Evolutionary conservation across 2,329 filamentous ascomycete species (phyloP).

Genomic region (Boeremia lycopersici): DNA sequence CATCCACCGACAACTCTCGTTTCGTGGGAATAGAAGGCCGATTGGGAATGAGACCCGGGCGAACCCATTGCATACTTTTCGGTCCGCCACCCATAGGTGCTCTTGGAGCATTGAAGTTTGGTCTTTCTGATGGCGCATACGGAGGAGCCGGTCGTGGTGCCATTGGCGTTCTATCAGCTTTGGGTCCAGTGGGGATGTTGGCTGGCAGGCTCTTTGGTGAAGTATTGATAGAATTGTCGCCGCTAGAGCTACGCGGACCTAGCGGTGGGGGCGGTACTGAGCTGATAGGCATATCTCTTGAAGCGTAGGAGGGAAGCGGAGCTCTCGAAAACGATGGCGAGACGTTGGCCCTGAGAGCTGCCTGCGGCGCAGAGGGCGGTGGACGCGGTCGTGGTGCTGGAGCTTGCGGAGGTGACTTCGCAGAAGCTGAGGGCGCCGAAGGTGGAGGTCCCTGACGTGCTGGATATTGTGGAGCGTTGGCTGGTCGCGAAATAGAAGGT

Average conservation of each 20-base stretch:
- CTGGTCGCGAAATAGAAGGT: slow-evolving; percentile 3
- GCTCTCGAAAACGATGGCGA: slow-evolving; percentile 43
- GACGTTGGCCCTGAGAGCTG: slow-evolving; percentile 36
- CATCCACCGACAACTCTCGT: slow-evolving; percentile 52
- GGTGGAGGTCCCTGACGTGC: slow-evolving; percentile 16
- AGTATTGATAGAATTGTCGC: slow-evolving; percentile 35
- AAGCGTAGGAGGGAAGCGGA: slow-evolving; percentile 30
- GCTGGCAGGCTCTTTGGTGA: slow-evolving; percentile 45
- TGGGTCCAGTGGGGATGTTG: slow-evolving; percentile 50
- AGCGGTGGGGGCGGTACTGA: slow-evolving; percentile 27
- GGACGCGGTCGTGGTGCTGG: slow-evolving; percentile 35
- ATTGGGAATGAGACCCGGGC: slow-evolving; percentile 46
- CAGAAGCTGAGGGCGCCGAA: slow-evolving; percentile 16
- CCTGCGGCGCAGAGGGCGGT: slow-evolving; percentile 44
- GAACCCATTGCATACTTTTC: slow-evolving; percentile 52
- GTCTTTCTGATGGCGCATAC: slow-evolving; percentile 38
- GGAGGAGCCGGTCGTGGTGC: slow-evolving; percentile 37
- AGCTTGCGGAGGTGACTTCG: slow-evolving; percentile 39
- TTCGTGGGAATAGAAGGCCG: slow-evolving; percentile 51
- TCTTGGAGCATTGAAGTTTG: slow-evolving; percentile 35
- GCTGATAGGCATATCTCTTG: slow-evolving; percentile 38
- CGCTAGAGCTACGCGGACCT: slow-evolving; percentile 33
- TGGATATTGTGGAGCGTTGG: slow-evolving; percentile 11
- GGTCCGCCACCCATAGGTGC: slow-evolving; percentile 42
- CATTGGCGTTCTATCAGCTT: slow-evolving; percentile 43